A percentile compares a stretch with the other conserved stretches of the same genome.
Evolutionary conservation across 2,329 filamentous ascomycete species (phyloP).

Genomic region (Aurifilum marmelostoma): DNA sequence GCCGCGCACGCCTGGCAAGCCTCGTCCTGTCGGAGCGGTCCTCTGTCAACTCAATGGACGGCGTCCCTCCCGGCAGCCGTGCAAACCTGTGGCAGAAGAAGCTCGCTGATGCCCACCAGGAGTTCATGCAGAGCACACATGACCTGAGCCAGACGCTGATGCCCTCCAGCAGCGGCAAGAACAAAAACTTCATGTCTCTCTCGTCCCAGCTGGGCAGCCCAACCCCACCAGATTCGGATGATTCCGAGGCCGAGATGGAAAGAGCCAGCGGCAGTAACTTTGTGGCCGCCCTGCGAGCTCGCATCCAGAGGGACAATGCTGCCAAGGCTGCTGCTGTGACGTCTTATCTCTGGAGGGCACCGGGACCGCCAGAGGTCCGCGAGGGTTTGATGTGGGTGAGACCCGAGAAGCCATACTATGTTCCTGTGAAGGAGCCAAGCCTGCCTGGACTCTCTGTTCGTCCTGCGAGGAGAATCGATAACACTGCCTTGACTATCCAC

Average conservation of each 20-base stretch:
- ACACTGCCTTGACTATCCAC: constrained; percentile 40
- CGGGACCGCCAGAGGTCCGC: constrained; percentile 14
- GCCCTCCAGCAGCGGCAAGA: constrained; percentile 36
- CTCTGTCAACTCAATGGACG: constrained; percentile 27
- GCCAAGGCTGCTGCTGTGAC: not conserved
- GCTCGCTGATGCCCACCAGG: constrained; percentile 49
- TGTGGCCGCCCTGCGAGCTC: constrained; percentile 28
- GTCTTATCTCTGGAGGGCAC: constrained; percentile 36
- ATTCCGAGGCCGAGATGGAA: constrained; percentile 46
- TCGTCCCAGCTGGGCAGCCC: constrained; percentile 51
- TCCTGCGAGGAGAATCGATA: constrained; percentile 40
- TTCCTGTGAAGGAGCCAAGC: constrained; percentile 25
- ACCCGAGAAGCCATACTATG: constrained; percentile 27
- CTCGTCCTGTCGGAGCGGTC: constrained; percentile 18
- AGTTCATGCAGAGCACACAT: constrained; percentile 48
- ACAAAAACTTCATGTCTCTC: constrained; percentile 46
- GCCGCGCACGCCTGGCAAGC: constrained; percentile 43
- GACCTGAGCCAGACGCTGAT: constrained; percentile 37
- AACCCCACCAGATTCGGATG: constrained; percentile 58
- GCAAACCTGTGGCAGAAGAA: constrained; percentile 49
- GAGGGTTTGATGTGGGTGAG: constrained; percentile 35
- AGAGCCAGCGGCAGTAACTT: constrained; percentile 27
- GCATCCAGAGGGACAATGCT: constrained; percentile 8
- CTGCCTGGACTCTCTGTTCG: constrained; percentile 42
- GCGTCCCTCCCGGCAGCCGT: constrained; percentile 37